Conservation (phyloP, 331 rosid genomes). For the Telfairia occidentalis region DNA sequence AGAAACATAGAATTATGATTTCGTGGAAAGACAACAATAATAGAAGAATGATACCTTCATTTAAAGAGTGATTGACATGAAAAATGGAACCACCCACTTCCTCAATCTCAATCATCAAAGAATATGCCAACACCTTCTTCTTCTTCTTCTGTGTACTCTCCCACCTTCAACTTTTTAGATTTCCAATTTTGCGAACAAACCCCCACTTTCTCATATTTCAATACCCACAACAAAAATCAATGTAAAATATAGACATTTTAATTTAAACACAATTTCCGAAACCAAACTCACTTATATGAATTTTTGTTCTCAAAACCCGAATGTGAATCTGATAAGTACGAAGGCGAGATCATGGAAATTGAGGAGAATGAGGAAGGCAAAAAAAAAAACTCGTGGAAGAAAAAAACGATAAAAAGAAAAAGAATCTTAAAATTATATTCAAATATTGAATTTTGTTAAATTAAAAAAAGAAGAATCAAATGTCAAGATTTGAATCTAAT, state of each 20-base stretch:
- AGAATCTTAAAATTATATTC: no score
- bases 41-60: conserved; percentile 38
- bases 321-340: conserved; percentile 57
- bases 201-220: background rate
- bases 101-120: conserved; percentile 22
- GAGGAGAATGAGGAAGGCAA: no score
- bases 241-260: no score
- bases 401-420: no score
- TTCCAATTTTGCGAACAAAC: no score
- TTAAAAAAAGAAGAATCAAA: no score
- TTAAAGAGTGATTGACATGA: conserved; percentile 26
- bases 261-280: background rate
- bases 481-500: no score
- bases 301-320: conserved; percentile 21
- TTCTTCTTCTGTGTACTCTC: conserved; percentile 35
- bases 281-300: conserved; percentile 40
- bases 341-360: conserved; percentile 22
- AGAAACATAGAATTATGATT: background rate
- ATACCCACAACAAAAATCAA: no score
- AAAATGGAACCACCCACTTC: conserved; percentile 30
- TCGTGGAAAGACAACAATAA: background rate
- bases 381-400: no score
- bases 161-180: conserved; percentile 31
- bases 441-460: no score
- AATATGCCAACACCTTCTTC: conserved; percentile 27